Evolutionary conservation across 225 moss, liverwort and hornwort genomes (phyloP).

Genomic region (Physcomitrium patens): DNA sequence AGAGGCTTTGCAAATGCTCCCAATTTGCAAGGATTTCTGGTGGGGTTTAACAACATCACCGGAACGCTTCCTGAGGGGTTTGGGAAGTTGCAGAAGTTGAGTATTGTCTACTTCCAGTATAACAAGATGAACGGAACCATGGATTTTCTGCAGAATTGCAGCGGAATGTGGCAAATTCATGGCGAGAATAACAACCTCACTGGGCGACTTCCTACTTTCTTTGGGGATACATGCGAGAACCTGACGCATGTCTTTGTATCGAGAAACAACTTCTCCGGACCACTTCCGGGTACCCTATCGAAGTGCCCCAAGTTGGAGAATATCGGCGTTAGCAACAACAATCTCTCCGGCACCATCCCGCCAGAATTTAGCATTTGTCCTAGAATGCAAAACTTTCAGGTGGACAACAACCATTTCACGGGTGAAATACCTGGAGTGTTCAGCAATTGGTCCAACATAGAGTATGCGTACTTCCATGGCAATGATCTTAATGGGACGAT

Average conservation of each 20-base stretch:
- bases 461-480: conserved; percentile 38
- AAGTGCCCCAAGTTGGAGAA: conserved; percentile 38
- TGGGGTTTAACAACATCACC: conserved; percentile 42
- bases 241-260: conserved; percentile 43
- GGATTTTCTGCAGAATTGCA: conserved; percentile 40
- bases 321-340: conserved; percentile 69
- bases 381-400: conserved; percentile 54
- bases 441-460: conserved; percentile 39
- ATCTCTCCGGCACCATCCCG: conserved; percentile 68
- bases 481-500: conserved; percentile 48
- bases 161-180: conserved; percentile 41
- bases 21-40: conserved; percentile 42
- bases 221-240: conserved; percentile 38
- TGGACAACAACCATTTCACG: conserved; percentile 67
- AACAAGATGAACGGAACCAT: conserved; percentile 35
- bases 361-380: conserved; percentile 50
- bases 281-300: conserved; percentile 35
- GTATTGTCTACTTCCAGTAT: conserved; percentile 38
- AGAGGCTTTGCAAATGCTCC: conserved; percentile 36
- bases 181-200: conserved; percentile 46
- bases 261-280: conserved; percentile 35
- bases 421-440: conserved; percentile 55
- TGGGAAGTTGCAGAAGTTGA: conserved; percentile 46
- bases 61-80: conserved; percentile 40
- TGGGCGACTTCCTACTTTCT: conserved; percentile 38